Evolutionary conservation across 495 filamentous ascomycete genomes (phyloP), one percentile per base, ranked within the genome.

Genomic region (Mycothermus thermophilus): DNA sequence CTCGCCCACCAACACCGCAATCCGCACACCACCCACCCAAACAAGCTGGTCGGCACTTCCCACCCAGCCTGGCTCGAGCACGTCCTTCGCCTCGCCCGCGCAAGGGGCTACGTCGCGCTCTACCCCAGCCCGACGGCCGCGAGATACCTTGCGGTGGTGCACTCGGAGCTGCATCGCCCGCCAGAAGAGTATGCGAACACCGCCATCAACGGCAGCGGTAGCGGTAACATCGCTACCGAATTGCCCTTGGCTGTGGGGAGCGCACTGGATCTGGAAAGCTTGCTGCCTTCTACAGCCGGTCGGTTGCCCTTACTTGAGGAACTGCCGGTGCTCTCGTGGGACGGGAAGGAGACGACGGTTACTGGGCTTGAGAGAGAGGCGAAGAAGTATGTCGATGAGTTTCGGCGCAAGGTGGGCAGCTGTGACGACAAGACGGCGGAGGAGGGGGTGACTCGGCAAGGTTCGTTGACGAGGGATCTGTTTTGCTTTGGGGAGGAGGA

Each of bases 51-150:
- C 24, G 77, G 71, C 38, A 69, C 67, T 34, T 68, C 59, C 36
- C 72, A 81, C 32, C 84, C 85, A 5, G 65, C 81, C 4, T 87
- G 83, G 70, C 66, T 83, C 42, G 83, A 90, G 55, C 72, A 82
- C 42, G 53, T 83, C 27, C 65, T 85, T 16, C 75, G 79, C 47
- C 64, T 93, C 22, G 73, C 78, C 34, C 71, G 77, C 3, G 71
- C 69, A 4, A 69, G 74, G 19, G 80, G 80, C 8, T 92, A 87
- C 56, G 75, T 64, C 46, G 68, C 80, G 30, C 58, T 85, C 0
- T 87, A 87, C 50, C 85, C 85, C 2, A 68, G 70, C 21, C 60
- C 72, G 11, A 44, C 57, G 3, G 62, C 59, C 6, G 52, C 57
- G 2, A 55, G 60, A 31, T 50, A 67, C 6, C 42, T 92, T 9